These are phyloP conservation scores for Sordaria brevicollis DNA, from an alignment of 495 filamentous ascomycete species.

Conservation along the genomic window DNA sequence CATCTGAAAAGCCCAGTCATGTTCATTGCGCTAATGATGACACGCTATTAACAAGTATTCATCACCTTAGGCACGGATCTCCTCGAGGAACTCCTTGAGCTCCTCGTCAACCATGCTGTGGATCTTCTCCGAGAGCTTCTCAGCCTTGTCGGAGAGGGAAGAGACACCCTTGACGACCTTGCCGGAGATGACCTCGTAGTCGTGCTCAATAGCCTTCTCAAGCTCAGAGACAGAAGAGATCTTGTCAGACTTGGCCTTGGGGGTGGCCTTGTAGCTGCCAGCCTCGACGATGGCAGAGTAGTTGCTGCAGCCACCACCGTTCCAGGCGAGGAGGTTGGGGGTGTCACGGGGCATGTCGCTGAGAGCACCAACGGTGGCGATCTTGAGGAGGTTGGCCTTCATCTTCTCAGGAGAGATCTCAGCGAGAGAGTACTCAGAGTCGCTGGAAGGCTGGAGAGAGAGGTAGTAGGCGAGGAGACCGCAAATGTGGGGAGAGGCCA, in stretches of 20 bases:
- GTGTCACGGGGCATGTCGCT: constrained; percentile 79
- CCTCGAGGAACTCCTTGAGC: constrained; percentile 56
- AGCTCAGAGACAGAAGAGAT: constrained; percentile 35
- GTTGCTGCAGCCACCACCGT: constrained; percentile 91
- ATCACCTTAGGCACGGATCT: constrained; percentile 35
- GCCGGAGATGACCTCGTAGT: constrained; percentile 44
- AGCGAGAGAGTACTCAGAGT: constrained; percentile 82
- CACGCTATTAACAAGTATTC: background rate
- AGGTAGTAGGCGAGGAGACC: constrained; percentile 97
- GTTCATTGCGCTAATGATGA: constrained; percentile 6
- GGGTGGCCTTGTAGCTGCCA: constrained; percentile 45
- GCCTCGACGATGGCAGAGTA: constrained; percentile 71
- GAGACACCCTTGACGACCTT: constrained; percentile 40
- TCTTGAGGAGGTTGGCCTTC: constrained; percentile 74
- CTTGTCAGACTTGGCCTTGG: constrained; percentile 18
- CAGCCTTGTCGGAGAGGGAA: constrained; percentile 35
- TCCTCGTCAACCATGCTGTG: constrained; percentile 51
- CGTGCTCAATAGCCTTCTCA: constrained; percentile 51
- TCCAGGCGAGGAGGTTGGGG: constrained; percentile 88
- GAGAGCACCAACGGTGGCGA: constrained; percentile 73
- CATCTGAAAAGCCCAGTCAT: background rate
- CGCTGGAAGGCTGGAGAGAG: constrained; percentile 80
- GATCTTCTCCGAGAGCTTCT: constrained; percentile 42
- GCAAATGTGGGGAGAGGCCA: constrained; percentile 95
- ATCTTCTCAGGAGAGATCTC: constrained; percentile 88